Conservation (phyloP, 1,139 yeast genomes). For the Yamadazyma dendronema region DNA sequence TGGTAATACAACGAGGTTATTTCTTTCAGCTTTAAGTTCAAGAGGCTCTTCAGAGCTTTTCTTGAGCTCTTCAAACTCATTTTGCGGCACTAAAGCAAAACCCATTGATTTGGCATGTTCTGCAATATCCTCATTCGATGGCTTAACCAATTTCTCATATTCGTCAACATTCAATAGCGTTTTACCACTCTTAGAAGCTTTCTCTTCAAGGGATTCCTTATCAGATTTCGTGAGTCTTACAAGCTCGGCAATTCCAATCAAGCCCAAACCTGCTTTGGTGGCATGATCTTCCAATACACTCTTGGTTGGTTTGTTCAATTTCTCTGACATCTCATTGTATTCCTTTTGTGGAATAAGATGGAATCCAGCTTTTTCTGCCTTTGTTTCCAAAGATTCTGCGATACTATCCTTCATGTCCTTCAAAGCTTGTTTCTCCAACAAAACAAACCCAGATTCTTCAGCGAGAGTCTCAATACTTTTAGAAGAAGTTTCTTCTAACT, state of each 20-base stretch:
- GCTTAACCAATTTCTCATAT: conserved; percentile 17
- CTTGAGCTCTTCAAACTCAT: conserved; percentile 13
- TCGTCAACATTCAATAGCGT: conserved; percentile 18
- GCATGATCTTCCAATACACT: conserved; percentile 24
- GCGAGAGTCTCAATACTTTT: conserved; percentile 18
- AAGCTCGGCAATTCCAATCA: conserved; percentile 12
- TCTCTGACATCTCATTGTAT: conserved; percentile 11
- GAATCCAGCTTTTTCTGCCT: conserved; percentile 18
- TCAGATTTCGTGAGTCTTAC: conserved; percentile 11
- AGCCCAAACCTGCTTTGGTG: conserved; percentile 10
- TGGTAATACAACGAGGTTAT: conserved; percentile 20
- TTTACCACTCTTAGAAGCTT: conserved; percentile 20
- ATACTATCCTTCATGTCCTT: conserved; percentile 10
- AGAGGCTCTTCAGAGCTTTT: conserved; percentile 14
- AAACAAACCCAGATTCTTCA: conserved; percentile 21
- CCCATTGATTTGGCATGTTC: conserved; percentile 17
- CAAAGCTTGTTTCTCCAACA: conserved; percentile 10
- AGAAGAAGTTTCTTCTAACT: conserved; percentile 3
- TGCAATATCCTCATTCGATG: conserved; percentile 19
- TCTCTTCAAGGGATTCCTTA: conserved; percentile 17
- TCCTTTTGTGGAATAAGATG: conserved; percentile 16
- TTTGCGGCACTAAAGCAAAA: conserved; percentile 18
- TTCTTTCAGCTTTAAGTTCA: conserved; percentile 11
- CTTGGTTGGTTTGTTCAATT: conserved; percentile 19
- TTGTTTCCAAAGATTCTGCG: conserved; percentile 20